Conservation (phyloP, 2,329 filamentous ascomycete species). For the Penicillium sp. region DNA sequence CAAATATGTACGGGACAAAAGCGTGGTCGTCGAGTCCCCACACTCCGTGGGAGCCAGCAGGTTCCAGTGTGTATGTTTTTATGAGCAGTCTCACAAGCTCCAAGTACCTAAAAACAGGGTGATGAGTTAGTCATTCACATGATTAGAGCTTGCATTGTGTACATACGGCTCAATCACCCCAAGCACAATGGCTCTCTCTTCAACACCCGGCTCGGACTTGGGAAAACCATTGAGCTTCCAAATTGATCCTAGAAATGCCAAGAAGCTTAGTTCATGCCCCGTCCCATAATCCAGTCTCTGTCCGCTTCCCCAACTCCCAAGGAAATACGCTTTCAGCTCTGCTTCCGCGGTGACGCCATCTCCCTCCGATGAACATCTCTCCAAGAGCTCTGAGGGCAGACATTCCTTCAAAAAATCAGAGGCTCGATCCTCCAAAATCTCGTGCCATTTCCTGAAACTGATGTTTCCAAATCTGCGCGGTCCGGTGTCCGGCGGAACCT, state of each 20-base stretch:
- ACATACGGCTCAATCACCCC: conserved; percentile 81
- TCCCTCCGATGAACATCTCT: conserved; percentile 30
- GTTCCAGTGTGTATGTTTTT: conserved; percentile 88
- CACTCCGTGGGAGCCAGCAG: conserved; percentile 93
- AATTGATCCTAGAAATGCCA: conserved; percentile 85
- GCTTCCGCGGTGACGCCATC: conserved; percentile 56
- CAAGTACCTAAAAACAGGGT: conserved; percentile 65
- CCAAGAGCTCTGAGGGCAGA: conserved; percentile 56
- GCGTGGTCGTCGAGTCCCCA: conserved; percentile 99
- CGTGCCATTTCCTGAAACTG: conserved; percentile 84
- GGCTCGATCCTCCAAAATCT: conserved; percentile 66
- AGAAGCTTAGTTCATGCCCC: conserved; percentile 91
- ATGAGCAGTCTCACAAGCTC: conserved; percentile 80
- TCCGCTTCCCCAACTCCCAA: conserved; percentile 84
- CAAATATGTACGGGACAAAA: conserved; percentile 92
- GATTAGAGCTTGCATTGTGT: neutral
- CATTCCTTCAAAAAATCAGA: conserved; percentile 61
- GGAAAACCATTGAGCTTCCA: conserved; percentile 88
- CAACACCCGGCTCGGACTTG: conserved; percentile 55
- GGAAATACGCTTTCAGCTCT: conserved; percentile 78
- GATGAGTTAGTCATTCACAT: conserved; percentile 6
- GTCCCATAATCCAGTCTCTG: conserved; percentile 95
- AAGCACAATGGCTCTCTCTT: conserved; percentile 80
- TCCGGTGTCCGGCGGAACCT: conserved; percentile 81
- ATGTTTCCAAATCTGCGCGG: conserved; percentile 90